Conservation (phyloP, 2,329 filamentous ascomycete species). For the Drechslerella stenobrocha region DNA sequence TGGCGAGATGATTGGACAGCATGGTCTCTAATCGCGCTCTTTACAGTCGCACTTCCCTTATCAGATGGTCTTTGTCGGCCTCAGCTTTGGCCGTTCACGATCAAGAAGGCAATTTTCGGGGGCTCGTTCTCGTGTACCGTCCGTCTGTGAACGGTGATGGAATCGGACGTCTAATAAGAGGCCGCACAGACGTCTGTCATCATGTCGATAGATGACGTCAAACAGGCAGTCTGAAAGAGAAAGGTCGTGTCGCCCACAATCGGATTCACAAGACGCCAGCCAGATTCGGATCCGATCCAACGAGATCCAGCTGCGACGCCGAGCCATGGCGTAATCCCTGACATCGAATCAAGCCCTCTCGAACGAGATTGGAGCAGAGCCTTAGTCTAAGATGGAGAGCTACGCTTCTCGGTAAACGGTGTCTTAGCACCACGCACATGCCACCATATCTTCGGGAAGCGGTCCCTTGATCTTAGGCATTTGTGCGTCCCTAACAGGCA, state of each 20-base stretch:
- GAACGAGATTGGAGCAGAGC: not conserved
- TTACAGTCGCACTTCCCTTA: not conserved
- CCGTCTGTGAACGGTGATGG: not conserved
- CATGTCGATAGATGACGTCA: slow-evolving; percentile 1
- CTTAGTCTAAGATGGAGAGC: too few species aligned
- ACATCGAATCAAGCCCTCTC: not conserved
- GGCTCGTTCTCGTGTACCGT: not conserved
- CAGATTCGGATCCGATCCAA: not conserved
- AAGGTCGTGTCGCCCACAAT: not conserved
- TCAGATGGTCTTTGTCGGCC: not conserved
- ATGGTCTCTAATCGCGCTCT: slow-evolving; percentile 1
- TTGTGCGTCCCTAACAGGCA: not conserved
- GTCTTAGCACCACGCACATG: slow-evolving; percentile 1
- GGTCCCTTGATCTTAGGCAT: not conserved
- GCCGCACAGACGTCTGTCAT: not conserved
- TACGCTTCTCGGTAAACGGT: slow-evolving; percentile 8
- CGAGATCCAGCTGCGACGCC: not conserved
- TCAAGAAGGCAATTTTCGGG: not conserved
- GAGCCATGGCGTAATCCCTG: slow-evolving; percentile 6
- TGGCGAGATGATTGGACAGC: slow-evolving; percentile 1
- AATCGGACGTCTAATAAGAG: not conserved
- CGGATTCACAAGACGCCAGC: not conserved
- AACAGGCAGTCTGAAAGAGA: not conserved
- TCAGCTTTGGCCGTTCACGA: not conserved
- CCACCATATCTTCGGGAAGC: not conserved